Percentiles rank a stretch among this genome's conserved stretches.
Conservation (phyloP, 116 monocot genomes). For the Iris pallida region DNA sequence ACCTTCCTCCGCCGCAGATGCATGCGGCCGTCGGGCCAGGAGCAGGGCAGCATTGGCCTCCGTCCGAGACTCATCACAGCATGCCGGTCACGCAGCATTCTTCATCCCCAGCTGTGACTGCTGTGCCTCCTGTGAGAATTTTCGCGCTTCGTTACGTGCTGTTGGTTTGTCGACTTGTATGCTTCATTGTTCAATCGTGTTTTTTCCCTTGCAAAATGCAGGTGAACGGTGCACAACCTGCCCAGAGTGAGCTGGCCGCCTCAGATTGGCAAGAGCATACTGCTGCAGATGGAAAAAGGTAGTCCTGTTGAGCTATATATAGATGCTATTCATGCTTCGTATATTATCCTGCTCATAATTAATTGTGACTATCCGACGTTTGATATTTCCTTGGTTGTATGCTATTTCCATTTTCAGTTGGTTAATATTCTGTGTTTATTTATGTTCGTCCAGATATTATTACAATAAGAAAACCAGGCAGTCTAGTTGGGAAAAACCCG, state of each 20-base stretch:
- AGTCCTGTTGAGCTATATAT: neutral
- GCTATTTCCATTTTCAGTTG: constrained; percentile 1
- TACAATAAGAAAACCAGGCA: constrained; percentile 91
- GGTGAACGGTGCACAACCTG: constrained; percentile 27
- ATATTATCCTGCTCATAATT: neutral
- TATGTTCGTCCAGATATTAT: constrained; percentile 60
- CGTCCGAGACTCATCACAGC: constrained; percentile 34
- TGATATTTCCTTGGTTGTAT: neutral
- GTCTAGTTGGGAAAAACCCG: constrained; percentile 95
- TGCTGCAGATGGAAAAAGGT: constrained; percentile 94
- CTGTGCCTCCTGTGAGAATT: constrained; percentile 42
- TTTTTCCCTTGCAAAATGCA: constrained; percentile 13
- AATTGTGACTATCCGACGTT: neutral
- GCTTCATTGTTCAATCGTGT: neutral
- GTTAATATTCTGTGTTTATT: neutral
- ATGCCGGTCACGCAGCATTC: constrained; percentile 32
- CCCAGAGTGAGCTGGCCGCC: constrained; percentile 26
- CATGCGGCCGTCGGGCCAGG: constrained; percentile 35
- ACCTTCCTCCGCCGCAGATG: constrained; percentile 40
- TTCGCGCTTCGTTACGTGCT: constrained; percentile 5
- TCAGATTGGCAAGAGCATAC: constrained; percentile 97
- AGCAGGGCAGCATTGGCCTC: constrained; percentile 46
- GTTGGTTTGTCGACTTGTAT: neutral
- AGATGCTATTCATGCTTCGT: neutral
- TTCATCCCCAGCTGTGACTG: constrained; percentile 22